Base-by-base conservation (phyloP, 164 flowering plant genomes). In the Stephania yunnanensis region DNA sequence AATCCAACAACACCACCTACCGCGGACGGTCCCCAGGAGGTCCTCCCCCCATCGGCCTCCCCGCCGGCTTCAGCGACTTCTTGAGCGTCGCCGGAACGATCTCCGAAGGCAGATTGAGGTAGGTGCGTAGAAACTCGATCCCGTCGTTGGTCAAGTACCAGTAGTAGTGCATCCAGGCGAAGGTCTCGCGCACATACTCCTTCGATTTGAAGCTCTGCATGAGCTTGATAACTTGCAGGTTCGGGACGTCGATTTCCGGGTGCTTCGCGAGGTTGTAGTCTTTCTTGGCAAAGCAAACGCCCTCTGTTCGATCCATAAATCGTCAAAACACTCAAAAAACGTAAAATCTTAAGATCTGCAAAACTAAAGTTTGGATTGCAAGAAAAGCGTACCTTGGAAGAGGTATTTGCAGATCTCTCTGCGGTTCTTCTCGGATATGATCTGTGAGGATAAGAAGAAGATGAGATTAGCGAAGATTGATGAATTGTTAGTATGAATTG, bases 121-220 rank as follows among this genome's bases (percentile, higher is more conserved):
- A 88, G 10, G 84, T 84, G 19, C 91, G 77, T 19, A 87, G 81
- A 80, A 83, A 85, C 77, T 87, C 89, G 69, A 86, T 88, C 6
- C 91, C 91, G 55, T 87, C 89, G 58, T 88, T 87, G 12, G 89
- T 88, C 12, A 88, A 82, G 70, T 78, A 88, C 91, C 91, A 87
- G 76, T 87, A 88, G 70, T 88, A 87, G 73, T 87, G 88, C 88
- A 86, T 85, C 91, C 91, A 88, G 0, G 90, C 86, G 46, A 88
- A 88, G 45, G 88, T 87, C 82, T 88, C 89, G 0, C 89, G 80
- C 6, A 88, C 91, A 30, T 88, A 88, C 78, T 88, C 91, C 84
- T 87, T 88, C 12, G 91, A 88, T 67, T 88, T 88, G 81, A 88
- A 88, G 85, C 91, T 88, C 82, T 88, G 91, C 91, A 88, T 88